Evolutionary conservation across 768 basidiomycete species (phyloP).

Genomic region (Tephrocybe rancida): DNA sequence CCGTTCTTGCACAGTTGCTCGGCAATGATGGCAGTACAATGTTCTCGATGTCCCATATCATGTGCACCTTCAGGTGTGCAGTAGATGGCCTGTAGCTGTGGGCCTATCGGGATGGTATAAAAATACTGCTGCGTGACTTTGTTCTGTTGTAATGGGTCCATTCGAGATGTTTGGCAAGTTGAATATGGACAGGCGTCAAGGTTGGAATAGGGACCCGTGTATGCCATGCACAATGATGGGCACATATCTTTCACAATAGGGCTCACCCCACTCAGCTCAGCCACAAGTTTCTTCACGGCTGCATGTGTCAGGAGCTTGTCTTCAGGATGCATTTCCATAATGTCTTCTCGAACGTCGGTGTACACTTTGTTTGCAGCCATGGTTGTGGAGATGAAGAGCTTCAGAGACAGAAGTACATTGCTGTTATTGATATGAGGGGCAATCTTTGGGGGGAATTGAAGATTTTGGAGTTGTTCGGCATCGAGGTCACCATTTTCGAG

Average conservation of each 20-base stretch:
- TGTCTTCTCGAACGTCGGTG: slow-evolving; percentile 12
- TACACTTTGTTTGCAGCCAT: slow-evolving; percentile 10
- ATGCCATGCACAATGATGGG: slow-evolving; percentile 24
- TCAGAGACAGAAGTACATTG: slow-evolving; percentile 2
- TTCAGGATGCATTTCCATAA: slow-evolving; percentile 10
- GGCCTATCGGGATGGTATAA: slow-evolving; percentile 42
- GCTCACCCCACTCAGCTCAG: slow-evolving; percentile 18
- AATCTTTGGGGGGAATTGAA: not conserved
- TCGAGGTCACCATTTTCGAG: slow-evolving; percentile 6
- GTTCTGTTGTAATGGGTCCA: slow-evolving; percentile 17
- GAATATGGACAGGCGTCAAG: slow-evolving; percentile 23
- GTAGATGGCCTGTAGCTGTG: slow-evolving; percentile 41
- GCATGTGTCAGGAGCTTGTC: slow-evolving; percentile 12
- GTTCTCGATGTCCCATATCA: slow-evolving; percentile 26
- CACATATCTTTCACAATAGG: slow-evolving; percentile 27
- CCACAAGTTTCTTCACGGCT: slow-evolving; percentile 10
- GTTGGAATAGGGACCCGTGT: slow-evolving; percentile 19
- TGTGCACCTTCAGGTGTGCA: slow-evolving; percentile 22
- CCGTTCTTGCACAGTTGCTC: slow-evolving; percentile 9
- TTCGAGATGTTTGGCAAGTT: slow-evolving; percentile 26
- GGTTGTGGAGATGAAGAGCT: slow-evolving; percentile 4
- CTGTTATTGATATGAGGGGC: not conserved
- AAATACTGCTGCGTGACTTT: slow-evolving; percentile 28
- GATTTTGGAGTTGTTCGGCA: slow-evolving; percentile 1
- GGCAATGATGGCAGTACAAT: slow-evolving; percentile 23